Evolutionary conservation across 1,139 yeast species (phyloP).

Genomic region (Sugiyamaella pinicola): DNA sequence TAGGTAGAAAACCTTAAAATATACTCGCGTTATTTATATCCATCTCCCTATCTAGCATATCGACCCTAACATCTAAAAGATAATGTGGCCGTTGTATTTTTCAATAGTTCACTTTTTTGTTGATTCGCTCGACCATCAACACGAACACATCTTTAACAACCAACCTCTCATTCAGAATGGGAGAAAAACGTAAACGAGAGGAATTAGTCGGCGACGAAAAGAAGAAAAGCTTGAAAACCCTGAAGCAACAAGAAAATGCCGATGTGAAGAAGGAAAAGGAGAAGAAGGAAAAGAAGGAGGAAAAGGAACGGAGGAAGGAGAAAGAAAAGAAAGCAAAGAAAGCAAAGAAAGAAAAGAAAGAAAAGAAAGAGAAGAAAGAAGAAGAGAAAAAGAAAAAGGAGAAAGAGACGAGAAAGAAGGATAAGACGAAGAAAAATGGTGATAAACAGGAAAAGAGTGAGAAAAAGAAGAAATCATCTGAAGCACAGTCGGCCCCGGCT

Average conservation of each 20-base stretch:
- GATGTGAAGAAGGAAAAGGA: slow-evolving; percentile 12
- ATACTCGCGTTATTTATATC: no score
- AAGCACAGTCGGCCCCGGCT: background rate
- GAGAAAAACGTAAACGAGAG: slow-evolving; percentile 19
- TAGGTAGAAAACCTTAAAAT: no score
- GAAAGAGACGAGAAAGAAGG: slow-evolving; percentile 9
- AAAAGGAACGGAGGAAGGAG: slow-evolving; percentile 9
- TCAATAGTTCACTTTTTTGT: no score
- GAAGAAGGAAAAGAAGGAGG: slow-evolving; percentile 14
- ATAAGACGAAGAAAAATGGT: slow-evolving; percentile 9
- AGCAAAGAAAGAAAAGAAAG: slow-evolving; percentile 16
- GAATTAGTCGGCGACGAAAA: slow-evolving; percentile 12
- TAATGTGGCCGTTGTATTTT: slow-evolving; percentile 4
- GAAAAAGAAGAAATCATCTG: slow-evolving; percentile 3
- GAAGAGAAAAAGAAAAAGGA: slow-evolving; percentile 13
- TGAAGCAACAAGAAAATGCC: slow-evolving; percentile 6
- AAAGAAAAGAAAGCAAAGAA: slow-evolving; percentile 17
- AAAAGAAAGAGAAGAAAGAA: slow-evolving; percentile 19
- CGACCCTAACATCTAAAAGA: slow-evolving; percentile 18
- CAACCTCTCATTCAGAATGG: no score
- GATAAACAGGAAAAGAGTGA: slow-evolving; percentile 12
- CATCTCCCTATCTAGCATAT: no score
- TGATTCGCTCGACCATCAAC: background rate
- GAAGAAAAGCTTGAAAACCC: slow-evolving; percentile 5
- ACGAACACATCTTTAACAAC: no score